Percentiles rank a stretch among this genome's conserved stretches.
These are phyloP conservation scores for Arabidopsis thaliana DNA, from an alignment of 345 rosid genomes.

Conservation along the genomic window TAIR10.1 NC_003070.9:18710501-18711000, in stretches of 20 bases:
- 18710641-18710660: slow-evolving; percentile 31
- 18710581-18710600: slow-evolving; percentile 10
- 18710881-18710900: slow-evolving; percentile 91
- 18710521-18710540: slow-evolving; percentile 12
- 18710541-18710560: slow-evolving; percentile 22
- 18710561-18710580: neutral
- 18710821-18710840: slow-evolving; percentile 99
- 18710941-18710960: slow-evolving; percentile 20
- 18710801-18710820: slow-evolving; percentile 97
- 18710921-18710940: slow-evolving; percentile 16
- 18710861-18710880: slow-evolving; percentile 78
- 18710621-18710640: slow-evolving; percentile 22
- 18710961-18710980: slow-evolving; percentile 4
- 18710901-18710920: slow-evolving; percentile 78
- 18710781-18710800: slow-evolving; percentile 39
- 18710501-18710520: neutral
- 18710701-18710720: slow-evolving; percentile 94
- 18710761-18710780: slow-evolving; percentile 21
- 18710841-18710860: slow-evolving; percentile 95
- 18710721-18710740: slow-evolving; percentile 81
- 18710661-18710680: slow-evolving; percentile 92
- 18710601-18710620: slow-evolving; percentile 24
- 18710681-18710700: slow-evolving; percentile 95
- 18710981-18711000: slow-evolving; percentile 14
- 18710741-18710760: slow-evolving; percentile 3